Conservation (phyloP, 805 yeast genomes). For the Metschnikowia santaceciliae region DNA sequence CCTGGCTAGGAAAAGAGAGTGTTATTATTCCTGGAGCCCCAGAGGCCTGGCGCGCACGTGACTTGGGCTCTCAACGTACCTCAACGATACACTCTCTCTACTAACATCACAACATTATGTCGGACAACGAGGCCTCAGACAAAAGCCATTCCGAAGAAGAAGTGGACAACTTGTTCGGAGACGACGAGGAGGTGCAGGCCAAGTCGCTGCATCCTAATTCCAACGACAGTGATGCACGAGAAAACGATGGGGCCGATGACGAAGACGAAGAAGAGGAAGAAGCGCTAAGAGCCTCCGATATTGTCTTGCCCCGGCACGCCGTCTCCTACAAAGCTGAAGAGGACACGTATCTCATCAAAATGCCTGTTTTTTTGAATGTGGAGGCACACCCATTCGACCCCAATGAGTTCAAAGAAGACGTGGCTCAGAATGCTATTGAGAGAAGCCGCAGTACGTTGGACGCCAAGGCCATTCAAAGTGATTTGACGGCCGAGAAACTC, state of each 20-base stretch:
- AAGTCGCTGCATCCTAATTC: slow-evolving; percentile 7
- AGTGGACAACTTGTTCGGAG: slow-evolving; percentile 37
- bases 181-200: slow-evolving; percentile 20
- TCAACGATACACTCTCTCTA: background rate
- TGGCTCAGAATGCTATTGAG: slow-evolving; percentile 33
- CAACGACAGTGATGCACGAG: slow-evolving; percentile 18
- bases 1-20: too few relatives aligned
- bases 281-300: slow-evolving; percentile 33
- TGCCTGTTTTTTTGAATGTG: slow-evolving; percentile 79
- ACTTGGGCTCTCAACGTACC: slow-evolving; percentile 1
- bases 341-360: slow-evolving; percentile 48
- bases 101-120: slow-evolving; percentile 17
- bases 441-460: slow-evolving; percentile 27
- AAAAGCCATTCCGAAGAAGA: slow-evolving; percentile 18
- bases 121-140: slow-evolving; percentile 23
- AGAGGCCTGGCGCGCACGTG: slow-evolving; percentile 9
- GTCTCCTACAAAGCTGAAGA: slow-evolving; percentile 32
- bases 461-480: slow-evolving; percentile 44
- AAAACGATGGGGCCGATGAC: slow-evolving; percentile 22
- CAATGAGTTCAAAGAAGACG: slow-evolving; percentile 50
- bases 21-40: too few relatives aligned
- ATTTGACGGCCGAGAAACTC: slow-evolving; percentile 54
- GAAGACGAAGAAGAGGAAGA: slow-evolving; percentile 32
- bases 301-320: slow-evolving; percentile 49
- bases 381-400: slow-evolving; percentile 90